A percentile compares a stretch with the other conserved stretches of the same genome.
Conservation (phyloP, 371 early-diverging fungal genomes). For the Mortierella sp. region DNA sequence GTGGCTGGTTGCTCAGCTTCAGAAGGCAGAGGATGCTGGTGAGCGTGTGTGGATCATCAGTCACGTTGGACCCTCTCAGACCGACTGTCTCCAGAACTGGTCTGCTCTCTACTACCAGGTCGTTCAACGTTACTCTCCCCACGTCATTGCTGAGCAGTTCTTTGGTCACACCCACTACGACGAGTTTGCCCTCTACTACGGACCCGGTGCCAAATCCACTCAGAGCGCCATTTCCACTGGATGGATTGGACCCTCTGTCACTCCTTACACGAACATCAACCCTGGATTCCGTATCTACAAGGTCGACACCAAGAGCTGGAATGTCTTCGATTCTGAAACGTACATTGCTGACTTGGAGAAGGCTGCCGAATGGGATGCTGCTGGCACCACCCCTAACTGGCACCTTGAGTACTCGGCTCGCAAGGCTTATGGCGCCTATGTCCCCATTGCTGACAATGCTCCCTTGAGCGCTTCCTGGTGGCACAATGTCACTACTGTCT, state of each 20-base stretch:
- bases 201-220: slow-evolving; percentile 52
- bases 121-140: slow-evolving; percentile 66
- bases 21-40: slow-evolving; percentile 64
- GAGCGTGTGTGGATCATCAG: slow-evolving; percentile 71
- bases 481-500: slow-evolving; percentile 64
- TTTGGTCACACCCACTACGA: slow-evolving; percentile 73
- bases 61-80: slow-evolving; percentile 65
- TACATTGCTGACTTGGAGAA: slow-evolving; percentile 65
- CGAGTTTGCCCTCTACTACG: slow-evolving; percentile 66
- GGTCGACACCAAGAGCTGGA: slow-evolving; percentile 66
- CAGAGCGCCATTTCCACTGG: slow-evolving; percentile 62
- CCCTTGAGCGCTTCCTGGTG: slow-evolving; percentile 67
- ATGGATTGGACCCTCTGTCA: slow-evolving; percentile 66
- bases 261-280: slow-evolving; percentile 62
- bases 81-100: slow-evolving; percentile 67
- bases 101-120: slow-evolving; percentile 68
- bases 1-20: slow-evolving; percentile 63
- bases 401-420: slow-evolving; percentile 69
- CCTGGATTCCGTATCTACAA: slow-evolving; percentile 68
- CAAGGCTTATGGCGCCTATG: slow-evolving; percentile 55
- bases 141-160: slow-evolving; percentile 70
- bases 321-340: slow-evolving; percentile 66
- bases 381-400: slow-evolving; percentile 58
- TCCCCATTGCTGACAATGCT: slow-evolving; percentile 28
- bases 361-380: slow-evolving; percentile 54